Evolutionary conservation across 2,329 filamentous ascomycete genomes (phyloP).

Genomic region (Beauveria scarabaeidicola): DNA sequence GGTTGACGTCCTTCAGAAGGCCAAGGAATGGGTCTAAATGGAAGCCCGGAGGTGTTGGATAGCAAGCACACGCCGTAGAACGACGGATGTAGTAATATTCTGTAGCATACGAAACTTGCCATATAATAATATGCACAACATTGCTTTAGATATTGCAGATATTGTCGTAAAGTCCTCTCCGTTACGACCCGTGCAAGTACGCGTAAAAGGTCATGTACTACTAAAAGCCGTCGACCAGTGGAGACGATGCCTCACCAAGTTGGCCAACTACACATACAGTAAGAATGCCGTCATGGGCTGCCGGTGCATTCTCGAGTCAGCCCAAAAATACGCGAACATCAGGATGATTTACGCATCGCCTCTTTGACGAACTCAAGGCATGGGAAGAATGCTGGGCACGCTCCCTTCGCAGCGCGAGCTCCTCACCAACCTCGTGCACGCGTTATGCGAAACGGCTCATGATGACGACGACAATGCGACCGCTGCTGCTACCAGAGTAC

Average conservation of each 20-base stretch:
- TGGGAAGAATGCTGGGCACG: constrained; percentile 12
- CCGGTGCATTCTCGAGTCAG: not conserved
- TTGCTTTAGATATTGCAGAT: not conserved
- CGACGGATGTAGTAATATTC: not conserved
- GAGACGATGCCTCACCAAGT: not conserved
- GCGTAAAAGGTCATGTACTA: not conserved
- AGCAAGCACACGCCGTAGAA: not conserved
- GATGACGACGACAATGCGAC: not conserved
- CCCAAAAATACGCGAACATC: not conserved
- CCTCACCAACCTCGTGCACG: constrained; percentile 40
- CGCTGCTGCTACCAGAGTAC: not conserved
- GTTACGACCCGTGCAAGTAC: not conserved
- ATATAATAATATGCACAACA: not conserved
- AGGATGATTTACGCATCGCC: not conserved
- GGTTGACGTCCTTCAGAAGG: constrained; percentile 59
- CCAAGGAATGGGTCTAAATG: constrained; percentile 56
- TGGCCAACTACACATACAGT: not conserved
- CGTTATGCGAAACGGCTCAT: constrained; percentile 22
- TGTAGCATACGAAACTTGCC: not conserved
- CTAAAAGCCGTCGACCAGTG: not conserved
- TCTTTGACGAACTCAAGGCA: not conserved
- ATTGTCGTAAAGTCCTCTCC: too few species aligned
- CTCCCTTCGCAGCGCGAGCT: constrained; percentile 33
- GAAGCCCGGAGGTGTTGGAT: not conserved
- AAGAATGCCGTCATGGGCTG: not conserved